Conservation (phyloP, 2,329 filamentous ascomycete species). For the Fusarium chaquense region DNA sequence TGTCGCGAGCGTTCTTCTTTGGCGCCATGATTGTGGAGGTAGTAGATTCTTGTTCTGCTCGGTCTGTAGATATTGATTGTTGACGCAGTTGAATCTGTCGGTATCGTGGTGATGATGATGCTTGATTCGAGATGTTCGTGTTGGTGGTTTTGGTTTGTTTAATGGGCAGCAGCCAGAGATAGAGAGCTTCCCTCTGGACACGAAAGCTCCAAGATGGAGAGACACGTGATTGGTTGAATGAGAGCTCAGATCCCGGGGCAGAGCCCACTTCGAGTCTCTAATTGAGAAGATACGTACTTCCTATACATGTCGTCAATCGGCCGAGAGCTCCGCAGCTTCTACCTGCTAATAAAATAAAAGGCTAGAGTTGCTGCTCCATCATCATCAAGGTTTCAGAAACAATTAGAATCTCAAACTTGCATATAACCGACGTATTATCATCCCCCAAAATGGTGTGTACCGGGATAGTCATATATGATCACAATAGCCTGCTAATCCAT, state of each 20-base stretch:
- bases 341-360: neutral
- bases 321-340: constrained; percentile 19
- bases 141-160: constrained; percentile 27
- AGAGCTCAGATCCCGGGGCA: constrained; percentile 25
- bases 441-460: constrained; percentile 24
- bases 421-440: neutral
- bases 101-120: constrained; percentile 22
- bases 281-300: constrained; percentile 11
- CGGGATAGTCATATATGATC: too few relatives aligned
- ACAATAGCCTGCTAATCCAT: constrained; percentile 2
- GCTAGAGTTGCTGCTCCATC: constrained; percentile 4
- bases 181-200: constrained; percentile 50
- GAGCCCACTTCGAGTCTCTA: constrained; percentile 6
- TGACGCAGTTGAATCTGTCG: neutral
- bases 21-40: constrained; percentile 59
- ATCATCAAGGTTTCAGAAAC: neutral
- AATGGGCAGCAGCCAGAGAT: constrained; percentile 19
- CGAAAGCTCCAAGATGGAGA: constrained; percentile 53
- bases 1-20: constrained; percentile 59
- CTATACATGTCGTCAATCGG: constrained; percentile 35
- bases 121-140: constrained; percentile 18
- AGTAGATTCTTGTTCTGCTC: neutral
- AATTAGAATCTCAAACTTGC: neutral
- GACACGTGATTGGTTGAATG: constrained; percentile 50
- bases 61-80: neutral